phyloP scores from a whole-genome alignment of 129 eudicot species.

The Chrysanthemum makinoi region DNA sequence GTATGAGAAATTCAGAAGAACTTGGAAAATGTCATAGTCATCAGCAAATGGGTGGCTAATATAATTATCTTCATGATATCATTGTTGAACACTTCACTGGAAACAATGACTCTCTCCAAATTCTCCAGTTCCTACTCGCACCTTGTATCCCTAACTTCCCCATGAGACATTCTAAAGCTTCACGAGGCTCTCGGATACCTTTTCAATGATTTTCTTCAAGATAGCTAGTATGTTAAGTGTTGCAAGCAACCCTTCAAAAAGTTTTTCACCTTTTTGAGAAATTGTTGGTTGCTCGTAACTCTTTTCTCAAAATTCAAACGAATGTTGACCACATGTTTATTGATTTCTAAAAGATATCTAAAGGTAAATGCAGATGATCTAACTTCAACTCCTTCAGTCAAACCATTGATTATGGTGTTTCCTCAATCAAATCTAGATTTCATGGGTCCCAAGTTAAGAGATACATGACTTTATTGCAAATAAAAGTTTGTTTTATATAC shows the following conservation, averaged over 20 bases:
- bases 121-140: no score
- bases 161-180: no score
- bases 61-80: no score
- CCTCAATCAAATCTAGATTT: not conserved
- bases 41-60: no score
- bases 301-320: not conserved
- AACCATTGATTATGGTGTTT: not conserved
- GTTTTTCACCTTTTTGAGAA: not conserved
- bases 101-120: not conserved
- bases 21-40: no score
- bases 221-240: no score
- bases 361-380: conserved; percentile 2
- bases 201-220: no score
- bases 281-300: not conserved
- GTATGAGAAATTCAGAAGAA: no score
- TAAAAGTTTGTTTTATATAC: not conserved
- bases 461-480: not conserved
- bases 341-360: not conserved
- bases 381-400: not conserved
- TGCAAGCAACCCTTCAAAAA: not conserved
- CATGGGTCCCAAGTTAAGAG: not conserved
- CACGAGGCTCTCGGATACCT: no score
- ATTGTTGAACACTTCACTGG: not conserved
- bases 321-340: not conserved
- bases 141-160: no score